These are phyloP conservation scores for Cylindrodendrum hubeiense DNA, from an alignment of 2,329 filamentous ascomycete species.

Conservation along the genomic window DNA sequence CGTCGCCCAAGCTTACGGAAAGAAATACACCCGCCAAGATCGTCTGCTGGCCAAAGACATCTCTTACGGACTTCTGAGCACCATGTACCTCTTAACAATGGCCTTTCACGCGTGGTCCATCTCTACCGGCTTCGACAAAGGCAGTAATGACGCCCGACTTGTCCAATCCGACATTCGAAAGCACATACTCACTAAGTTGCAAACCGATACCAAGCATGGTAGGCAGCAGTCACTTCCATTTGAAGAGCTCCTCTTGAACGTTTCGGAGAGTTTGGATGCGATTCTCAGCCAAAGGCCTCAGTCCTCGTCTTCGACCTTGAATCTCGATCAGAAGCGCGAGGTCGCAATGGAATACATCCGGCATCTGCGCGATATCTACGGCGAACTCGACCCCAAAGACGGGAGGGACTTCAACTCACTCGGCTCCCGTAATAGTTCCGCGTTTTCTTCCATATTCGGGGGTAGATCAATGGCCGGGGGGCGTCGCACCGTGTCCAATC, in stretches of 20 bases:
- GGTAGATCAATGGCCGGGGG: background rate
- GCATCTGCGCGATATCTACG: background rate
- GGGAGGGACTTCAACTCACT: conserved; percentile 2
- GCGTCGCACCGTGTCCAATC: background rate
- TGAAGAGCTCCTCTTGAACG: background rate
- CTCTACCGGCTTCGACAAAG: conserved; percentile 2
- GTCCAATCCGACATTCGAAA: conserved; percentile 12
- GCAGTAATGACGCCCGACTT: background rate
- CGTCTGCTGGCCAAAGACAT: conserved; percentile 16
- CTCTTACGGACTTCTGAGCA: background rate
- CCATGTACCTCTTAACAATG: conserved; percentile 12
- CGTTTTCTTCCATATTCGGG: background rate
- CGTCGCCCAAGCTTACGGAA: conserved; percentile 4
- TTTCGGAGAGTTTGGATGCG: background rate
- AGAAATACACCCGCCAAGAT: conserved; percentile 11
- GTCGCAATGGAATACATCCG: background rate
- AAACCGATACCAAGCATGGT: background rate
- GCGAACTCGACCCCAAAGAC: conserved; percentile 2
- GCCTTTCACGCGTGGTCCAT: conserved; percentile 11
- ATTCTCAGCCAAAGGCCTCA: background rate
- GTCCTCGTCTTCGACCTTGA: background rate
- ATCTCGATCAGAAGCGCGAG: background rate
- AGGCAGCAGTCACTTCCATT: conserved; percentile 3
- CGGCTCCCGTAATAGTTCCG: background rate
- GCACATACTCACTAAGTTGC: conserved; percentile 7